phyloP scores from a whole-genome alignment of 2,329 filamentous ascomycete genomes.

The Stachybotrys chlorohalonatus region DNA sequence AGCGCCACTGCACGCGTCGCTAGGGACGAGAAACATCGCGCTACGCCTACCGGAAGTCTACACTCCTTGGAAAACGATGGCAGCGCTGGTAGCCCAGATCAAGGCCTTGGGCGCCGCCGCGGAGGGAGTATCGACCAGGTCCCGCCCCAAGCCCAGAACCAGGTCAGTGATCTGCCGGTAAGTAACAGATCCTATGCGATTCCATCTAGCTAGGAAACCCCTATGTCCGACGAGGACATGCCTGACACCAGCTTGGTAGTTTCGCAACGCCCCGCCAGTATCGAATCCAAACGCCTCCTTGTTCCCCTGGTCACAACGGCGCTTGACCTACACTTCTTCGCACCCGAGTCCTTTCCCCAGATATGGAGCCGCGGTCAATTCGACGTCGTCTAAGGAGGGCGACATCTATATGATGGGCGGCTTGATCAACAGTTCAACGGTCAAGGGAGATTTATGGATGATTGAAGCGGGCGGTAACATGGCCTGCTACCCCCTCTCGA shows the following conservation, averaged over 20 bases:
- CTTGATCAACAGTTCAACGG: slow-evolving; percentile 85
- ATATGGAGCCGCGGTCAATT: slow-evolving; percentile 94
- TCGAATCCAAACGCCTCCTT: slow-evolving; percentile 64
- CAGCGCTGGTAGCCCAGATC: slow-evolving; percentile 54
- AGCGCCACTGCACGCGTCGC: slow-evolving; percentile 35
- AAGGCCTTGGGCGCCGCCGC: slow-evolving; percentile 41
- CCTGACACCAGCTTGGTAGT: slow-evolving; percentile 22
- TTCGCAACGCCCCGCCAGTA: slow-evolving; percentile 42
- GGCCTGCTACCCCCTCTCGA: slow-evolving; percentile 84
- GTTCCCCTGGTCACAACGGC: slow-evolving; percentile 92
- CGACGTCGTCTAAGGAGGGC: slow-evolving; percentile 87
- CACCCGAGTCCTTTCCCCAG: slow-evolving; percentile 85
- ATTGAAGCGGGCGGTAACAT: slow-evolving; percentile 83
- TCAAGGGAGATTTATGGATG: slow-evolving; percentile 97
- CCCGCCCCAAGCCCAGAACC: slow-evolving; percentile 22
- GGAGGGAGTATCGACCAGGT: slow-evolving; percentile 39
- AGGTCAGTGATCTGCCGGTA: slow-evolving; percentile 29
- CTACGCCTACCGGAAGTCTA: slow-evolving; percentile 69
- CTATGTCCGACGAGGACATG: too few relatives aligned
- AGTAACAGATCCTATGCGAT: slow-evolving; percentile 12
- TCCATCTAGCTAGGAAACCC: too few relatives aligned
- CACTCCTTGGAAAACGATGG: slow-evolving; percentile 58
- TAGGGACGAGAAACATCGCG: slow-evolving; percentile 51
- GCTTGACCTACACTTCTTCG: slow-evolving; percentile 74
- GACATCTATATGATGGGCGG: slow-evolving; percentile 98